A percentile compares a stretch with the other conserved stretches of the same genome.
phyloP scores from a whole-genome alignment of 2,329 filamentous ascomycete genomes.

The Exserohilum rostratum region DNA sequence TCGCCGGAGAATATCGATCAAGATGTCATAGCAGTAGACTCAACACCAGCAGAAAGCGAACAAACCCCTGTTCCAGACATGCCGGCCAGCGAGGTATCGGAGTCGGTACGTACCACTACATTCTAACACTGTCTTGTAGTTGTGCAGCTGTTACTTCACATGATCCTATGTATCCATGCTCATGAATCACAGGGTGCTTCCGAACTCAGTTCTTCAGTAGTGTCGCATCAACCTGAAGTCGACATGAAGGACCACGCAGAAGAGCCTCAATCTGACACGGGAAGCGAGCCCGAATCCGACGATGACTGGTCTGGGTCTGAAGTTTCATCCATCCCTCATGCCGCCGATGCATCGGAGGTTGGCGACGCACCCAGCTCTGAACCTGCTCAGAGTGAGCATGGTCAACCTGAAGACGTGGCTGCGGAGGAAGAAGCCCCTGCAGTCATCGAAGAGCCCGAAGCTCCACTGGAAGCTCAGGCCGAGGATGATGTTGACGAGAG shows the following conservation, averaged over 20 bases:
- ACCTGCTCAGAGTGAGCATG: conserved; percentile 3
- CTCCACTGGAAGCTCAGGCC: not conserved
- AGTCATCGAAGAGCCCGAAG: conserved; percentile 3
- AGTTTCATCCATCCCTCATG: conserved; percentile 5
- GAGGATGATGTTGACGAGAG: not conserved
- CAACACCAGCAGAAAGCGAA: conserved; percentile 9
- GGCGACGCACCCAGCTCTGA: conserved; percentile 3
- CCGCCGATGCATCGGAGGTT: conserved; percentile 3
- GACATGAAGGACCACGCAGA: not conserved
- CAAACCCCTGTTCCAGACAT: conserved; percentile 10
- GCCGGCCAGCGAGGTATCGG: conserved; percentile 2
- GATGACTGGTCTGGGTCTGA: conserved; percentile 17
- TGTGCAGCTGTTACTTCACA: not conserved
- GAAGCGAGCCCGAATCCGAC: conserved; percentile 10
- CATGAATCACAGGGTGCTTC: conserved; percentile 3
- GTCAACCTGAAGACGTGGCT: conserved; percentile 1
- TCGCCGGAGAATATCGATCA: conserved; percentile 3
- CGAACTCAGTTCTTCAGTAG: not conserved
- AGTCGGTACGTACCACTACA: conserved; percentile 14
- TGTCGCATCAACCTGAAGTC: not conserved
- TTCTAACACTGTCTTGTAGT: not conserved
- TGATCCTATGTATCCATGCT: not conserved
- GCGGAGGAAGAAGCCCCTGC: not conserved
- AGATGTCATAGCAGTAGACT: conserved; percentile 5
- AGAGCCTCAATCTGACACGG: conserved; percentile 1